These are phyloP conservation scores for Taiwanofungus camphoratus DNA, from an alignment of 1,284 basidiomycete species.

Conservation along the genomic window DNA sequence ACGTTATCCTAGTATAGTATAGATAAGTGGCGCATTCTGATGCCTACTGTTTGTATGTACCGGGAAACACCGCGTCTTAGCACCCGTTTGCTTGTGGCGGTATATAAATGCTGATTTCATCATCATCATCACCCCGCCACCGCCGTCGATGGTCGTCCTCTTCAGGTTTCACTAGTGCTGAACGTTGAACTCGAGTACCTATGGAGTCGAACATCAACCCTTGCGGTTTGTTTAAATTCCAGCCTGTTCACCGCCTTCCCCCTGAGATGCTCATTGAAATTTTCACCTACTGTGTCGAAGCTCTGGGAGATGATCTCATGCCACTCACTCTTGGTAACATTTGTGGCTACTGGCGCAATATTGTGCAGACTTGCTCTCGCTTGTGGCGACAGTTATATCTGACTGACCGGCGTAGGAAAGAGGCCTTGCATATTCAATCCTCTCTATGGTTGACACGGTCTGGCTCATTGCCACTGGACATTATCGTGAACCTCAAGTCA, in stretches of 20 bases:
- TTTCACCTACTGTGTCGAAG: slow-evolving; percentile 39
- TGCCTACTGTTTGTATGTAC: too few relatives aligned
- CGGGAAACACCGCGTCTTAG: too few relatives aligned
- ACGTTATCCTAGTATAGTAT: too few relatives aligned
- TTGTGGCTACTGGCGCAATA: slow-evolving; percentile 36
- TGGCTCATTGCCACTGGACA: slow-evolving; percentile 44
- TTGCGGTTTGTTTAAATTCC: not conserved
- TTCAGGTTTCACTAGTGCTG: too few relatives aligned
- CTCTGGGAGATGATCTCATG: slow-evolving; percentile 33
- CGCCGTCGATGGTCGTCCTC: too few relatives aligned
- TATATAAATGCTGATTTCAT: too few relatives aligned
- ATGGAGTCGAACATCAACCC: not conserved
- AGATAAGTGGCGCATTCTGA: too few relatives aligned
- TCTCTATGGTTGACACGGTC: slow-evolving; percentile 50
- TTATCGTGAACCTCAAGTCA: slow-evolving; percentile 45
- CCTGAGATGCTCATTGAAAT: slow-evolving; percentile 60
- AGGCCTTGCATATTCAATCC: slow-evolving; percentile 40
- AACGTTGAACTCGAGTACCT: too few relatives aligned
- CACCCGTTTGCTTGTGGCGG: too few relatives aligned
- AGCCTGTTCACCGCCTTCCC: slow-evolving; percentile 37
- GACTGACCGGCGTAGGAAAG: slow-evolving; percentile 33
- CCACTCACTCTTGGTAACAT: slow-evolving; percentile 46
- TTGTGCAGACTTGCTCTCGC: slow-evolving; percentile 44
- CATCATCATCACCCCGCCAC: too few relatives aligned
- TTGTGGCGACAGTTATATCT: slow-evolving; percentile 57